These are phyloP conservation scores for Eucalyptus cloeziana DNA, from an alignment of 345 rosid genomes.

Conservation along the genomic window DNA sequence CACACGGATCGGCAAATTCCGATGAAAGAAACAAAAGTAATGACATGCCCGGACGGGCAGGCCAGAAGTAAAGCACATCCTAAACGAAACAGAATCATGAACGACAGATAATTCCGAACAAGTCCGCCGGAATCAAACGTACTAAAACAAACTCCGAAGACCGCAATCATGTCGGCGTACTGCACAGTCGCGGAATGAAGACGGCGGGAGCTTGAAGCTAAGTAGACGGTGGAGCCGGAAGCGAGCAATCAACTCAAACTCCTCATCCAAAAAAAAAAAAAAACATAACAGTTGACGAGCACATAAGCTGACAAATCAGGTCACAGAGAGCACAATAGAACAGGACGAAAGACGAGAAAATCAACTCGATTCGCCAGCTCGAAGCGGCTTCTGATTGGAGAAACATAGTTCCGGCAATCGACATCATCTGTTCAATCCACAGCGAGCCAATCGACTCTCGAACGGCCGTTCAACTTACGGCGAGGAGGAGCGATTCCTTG, in stretches of 20 bases:
- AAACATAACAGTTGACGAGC: background rate
- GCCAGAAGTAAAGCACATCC: background rate
- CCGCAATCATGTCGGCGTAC: background rate
- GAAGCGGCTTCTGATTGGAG: background rate
- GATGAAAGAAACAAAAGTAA: background rate
- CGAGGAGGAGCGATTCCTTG: constrained; percentile 87
- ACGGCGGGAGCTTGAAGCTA: background rate
- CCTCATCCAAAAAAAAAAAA: background rate
- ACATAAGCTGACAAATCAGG: background rate
- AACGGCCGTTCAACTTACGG: constrained; percentile 28
- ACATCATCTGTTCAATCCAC: background rate
- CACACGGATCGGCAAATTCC: background rate
- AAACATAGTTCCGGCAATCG: background rate
- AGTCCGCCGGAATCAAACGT: background rate
- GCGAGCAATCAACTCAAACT: background rate
- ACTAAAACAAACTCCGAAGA: background rate
- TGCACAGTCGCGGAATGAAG: background rate
- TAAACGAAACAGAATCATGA: background rate
- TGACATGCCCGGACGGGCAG: background rate
- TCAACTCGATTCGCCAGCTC: background rate
- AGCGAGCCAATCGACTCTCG: background rate
- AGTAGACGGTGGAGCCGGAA: background rate
- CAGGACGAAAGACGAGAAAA: background rate
- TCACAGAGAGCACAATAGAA: background rate
- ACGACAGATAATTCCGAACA: background rate